Conservation (phyloP, 1,139 yeast genomes). For the Pichia sp. region DNA sequence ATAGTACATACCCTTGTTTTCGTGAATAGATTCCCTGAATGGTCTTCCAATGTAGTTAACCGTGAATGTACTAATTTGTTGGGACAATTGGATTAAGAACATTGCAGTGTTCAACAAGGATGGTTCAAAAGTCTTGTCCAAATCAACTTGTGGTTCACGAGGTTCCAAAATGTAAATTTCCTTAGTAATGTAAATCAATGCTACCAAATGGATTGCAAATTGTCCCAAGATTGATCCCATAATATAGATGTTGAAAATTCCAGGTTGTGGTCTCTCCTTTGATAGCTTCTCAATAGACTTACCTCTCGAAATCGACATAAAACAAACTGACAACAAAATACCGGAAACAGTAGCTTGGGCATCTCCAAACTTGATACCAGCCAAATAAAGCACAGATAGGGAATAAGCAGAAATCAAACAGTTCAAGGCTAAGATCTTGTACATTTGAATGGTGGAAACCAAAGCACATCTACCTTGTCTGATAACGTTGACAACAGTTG, state of each 20-base stretch:
- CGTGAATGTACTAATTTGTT: slow-evolving; percentile 96
- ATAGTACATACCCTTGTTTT: slow-evolving; percentile 95
- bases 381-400: slow-evolving; percentile 84
- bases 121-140: slow-evolving; percentile 84
- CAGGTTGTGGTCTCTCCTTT: slow-evolving; percentile 95
- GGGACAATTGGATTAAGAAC: slow-evolving; percentile 88
- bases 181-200: slow-evolving; percentile 74
- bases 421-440: slow-evolving; percentile 92
- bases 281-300: slow-evolving; percentile 84
- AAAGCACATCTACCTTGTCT: slow-evolving; percentile 99
- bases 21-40: slow-evolving; percentile 83
- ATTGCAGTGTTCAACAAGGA: slow-evolving; percentile 94
- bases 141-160: slow-evolving; percentile 78
- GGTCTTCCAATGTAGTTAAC: slow-evolving; percentile 98
- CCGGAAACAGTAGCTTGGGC: slow-evolving; percentile 96
- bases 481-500: slow-evolving; percentile 86
- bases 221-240: slow-evolving; percentile 98
- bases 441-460: slow-evolving; percentile 97
- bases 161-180: slow-evolving; percentile 88
- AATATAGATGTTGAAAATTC: slow-evolving; percentile 88
- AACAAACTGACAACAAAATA: slow-evolving; percentile 83
- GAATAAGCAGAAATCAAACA: slow-evolving; percentile 97
- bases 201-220: slow-evolving; percentile 83
- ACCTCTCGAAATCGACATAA: slow-evolving; percentile 92
- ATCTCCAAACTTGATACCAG: slow-evolving; percentile 98